These are phyloP conservation scores for Penicillium coffeae DNA, from an alignment of 495 filamentous ascomycete species.

Conservation along the genomic window DNA sequence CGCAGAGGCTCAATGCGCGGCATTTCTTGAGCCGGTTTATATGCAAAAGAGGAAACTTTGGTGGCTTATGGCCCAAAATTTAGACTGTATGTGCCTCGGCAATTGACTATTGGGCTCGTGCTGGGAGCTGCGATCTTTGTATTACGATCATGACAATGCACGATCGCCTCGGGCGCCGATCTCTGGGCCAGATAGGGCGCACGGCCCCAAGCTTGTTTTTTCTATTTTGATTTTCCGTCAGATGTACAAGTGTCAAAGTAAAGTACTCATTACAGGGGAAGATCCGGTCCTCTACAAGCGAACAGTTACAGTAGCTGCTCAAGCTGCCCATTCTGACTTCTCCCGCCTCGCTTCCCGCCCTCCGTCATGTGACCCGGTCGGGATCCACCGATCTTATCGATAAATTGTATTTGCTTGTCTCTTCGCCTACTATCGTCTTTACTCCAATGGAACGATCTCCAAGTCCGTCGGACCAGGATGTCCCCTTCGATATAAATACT, in stretches of 20 bases:
- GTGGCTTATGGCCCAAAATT: too few relatives aligned
- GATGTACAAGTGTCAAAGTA: not conserved
- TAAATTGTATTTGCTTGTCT: not conserved
- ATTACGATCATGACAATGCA: too few relatives aligned
- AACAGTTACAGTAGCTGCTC: too few relatives aligned
- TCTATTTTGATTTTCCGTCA: not conserved
- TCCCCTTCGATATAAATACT: conserved; percentile 51
- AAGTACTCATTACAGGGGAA: not conserved
- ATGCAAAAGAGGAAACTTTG: too few relatives aligned
- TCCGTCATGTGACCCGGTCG: not conserved
- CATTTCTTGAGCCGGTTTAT: too few relatives aligned
- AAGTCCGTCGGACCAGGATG: conserved; percentile 23
- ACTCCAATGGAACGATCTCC: conserved; percentile 12
- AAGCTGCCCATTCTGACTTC: too few relatives aligned
- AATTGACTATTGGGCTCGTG: too few relatives aligned
- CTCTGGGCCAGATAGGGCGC: not conserved
- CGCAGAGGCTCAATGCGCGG: not conserved
- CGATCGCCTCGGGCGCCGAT: not conserved
- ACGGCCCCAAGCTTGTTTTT: conserved; percentile 17
- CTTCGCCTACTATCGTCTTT: not conserved
- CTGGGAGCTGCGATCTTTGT: too few relatives aligned
- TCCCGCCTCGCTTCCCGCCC: too few relatives aligned
- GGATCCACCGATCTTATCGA: not conserved
- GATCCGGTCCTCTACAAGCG: too few relatives aligned
- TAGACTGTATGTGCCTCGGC: too few relatives aligned